These are phyloP conservation scores for Solanum hybrid DNA, from an alignment of 305 asterid species.

Conservation along the genomic window DNA sequence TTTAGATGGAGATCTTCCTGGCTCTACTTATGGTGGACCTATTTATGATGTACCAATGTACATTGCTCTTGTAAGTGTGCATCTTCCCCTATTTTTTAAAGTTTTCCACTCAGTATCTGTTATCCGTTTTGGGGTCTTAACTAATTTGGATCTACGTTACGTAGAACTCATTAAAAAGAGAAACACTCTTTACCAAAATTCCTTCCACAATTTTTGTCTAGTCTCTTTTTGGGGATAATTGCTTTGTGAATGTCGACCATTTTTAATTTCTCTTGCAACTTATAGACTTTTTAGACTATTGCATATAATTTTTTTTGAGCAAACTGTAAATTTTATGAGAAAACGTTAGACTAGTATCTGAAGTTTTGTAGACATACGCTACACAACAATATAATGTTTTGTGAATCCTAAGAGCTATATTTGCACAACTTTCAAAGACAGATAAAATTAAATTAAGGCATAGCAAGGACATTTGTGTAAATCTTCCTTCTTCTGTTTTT, in stretches of 20 bases:
- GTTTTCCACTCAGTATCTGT: rapidly evolving
- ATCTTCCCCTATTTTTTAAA: not conserved
- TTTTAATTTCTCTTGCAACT: not conserved
- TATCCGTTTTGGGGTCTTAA: not conserved
- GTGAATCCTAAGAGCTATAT: not conserved
- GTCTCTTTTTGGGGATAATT: not conserved
- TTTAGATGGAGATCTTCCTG: not conserved
- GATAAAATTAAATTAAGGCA: not conserved
- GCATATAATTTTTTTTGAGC: no score
- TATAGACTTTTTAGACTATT: not conserved
- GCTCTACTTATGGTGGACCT: conserved; percentile 3
- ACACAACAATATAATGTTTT: not conserved
- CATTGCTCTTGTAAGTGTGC: not conserved
- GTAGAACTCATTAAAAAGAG: not conserved
- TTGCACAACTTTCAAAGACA: not conserved
- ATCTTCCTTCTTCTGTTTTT: not conserved
- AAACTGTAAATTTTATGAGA: not conserved
- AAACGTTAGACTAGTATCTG: not conserved
- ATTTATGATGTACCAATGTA: not conserved
- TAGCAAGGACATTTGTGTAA: not conserved
- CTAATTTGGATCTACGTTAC: not conserved
- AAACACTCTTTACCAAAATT: not conserved
- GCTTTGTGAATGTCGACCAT: not conserved
- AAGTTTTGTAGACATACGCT: not conserved
- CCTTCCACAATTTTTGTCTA: not conserved